Percentiles rank a stretch among this genome's conserved stretches.
These are phyloP conservation scores for Medicago lupulina DNA, from an alignment of 306 rosid genomes.

Conservation along the genomic window DNA sequence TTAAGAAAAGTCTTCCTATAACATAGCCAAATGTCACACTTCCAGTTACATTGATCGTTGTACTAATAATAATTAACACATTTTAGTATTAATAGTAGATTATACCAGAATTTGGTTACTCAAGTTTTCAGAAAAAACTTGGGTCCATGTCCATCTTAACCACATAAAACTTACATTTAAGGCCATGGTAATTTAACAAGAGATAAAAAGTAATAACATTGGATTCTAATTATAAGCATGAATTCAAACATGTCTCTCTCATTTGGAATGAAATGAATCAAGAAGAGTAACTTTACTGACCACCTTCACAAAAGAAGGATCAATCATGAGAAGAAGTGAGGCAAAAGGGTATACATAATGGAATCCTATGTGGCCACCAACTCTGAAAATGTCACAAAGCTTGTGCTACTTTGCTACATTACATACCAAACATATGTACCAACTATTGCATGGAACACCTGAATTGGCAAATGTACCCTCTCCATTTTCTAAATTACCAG, in stretches of 20 bases:
- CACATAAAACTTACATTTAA: not conserved
- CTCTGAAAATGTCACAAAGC: slow-evolving; percentile 54
- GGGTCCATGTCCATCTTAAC: not conserved
- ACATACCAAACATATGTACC: slow-evolving; percentile 41
- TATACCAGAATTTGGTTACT: no score
- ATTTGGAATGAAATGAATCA: slow-evolving; percentile 7
- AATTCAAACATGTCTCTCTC: slow-evolving; percentile 9
- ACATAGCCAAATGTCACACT: no score
- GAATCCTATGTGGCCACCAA: slow-evolving; percentile 47
- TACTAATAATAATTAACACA: no score
- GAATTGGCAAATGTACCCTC: slow-evolving; percentile 39
- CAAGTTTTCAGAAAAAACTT: no score
- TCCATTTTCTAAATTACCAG: slow-evolving; percentile 31
- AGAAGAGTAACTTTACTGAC: slow-evolving; percentile 16
- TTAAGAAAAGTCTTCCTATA: no score
- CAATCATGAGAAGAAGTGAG: slow-evolving; percentile 35
- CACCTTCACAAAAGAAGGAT: slow-evolving; percentile 39
- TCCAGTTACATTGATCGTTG: no score
- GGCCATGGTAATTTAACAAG: not conserved
- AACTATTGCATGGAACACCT: slow-evolving; percentile 17
- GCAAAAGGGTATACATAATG: slow-evolving; percentile 46
- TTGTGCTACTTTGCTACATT: slow-evolving; percentile 35
- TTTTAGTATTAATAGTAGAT: no score
- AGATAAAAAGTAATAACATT: not conserved
- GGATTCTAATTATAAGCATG: not conserved